A percentile compares a stretch with the other conserved stretches of the same genome.
phyloP scores from a whole-genome alignment of 345 rosid genomes.

The Sonneratia alba region DNA sequence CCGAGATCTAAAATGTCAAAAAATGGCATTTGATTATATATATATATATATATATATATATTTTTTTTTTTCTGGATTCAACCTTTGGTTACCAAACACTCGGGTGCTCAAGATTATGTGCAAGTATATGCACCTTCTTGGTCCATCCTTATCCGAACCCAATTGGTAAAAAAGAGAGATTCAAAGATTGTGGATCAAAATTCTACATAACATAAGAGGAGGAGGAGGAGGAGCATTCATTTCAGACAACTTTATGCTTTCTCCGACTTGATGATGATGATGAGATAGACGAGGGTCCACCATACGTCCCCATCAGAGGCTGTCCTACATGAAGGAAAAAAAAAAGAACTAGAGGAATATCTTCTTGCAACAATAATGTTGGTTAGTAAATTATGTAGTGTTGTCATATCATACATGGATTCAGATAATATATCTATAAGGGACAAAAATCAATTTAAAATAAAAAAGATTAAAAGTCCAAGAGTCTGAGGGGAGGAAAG shows the following conservation, averaged over 20 bases:
- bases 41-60: no score
- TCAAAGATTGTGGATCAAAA: neutral
- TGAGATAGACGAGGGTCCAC: slow-evolving; percentile 4
- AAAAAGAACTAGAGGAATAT: neutral
- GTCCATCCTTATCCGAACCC: neutral
- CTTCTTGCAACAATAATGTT: neutral
- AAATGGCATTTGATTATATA: neutral
- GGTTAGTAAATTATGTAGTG: no score
- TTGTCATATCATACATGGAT: neutral
- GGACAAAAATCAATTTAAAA: no score
- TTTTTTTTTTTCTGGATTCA: no score
- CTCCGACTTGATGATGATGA: neutral
- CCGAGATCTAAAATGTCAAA: neutral
- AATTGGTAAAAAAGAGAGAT: neutral
- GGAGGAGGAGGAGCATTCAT: neutral
- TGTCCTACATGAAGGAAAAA: neutral
- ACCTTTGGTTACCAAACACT: no score
- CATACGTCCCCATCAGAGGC: neutral
- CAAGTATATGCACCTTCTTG: neutral
- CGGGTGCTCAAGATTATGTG: neutral
- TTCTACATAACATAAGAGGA: neutral
- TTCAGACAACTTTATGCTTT: neutral
- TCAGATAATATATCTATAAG: no score
- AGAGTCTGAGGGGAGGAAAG: no score
- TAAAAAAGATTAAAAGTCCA: no score